Base-by-base conservation (phyloP, 805 yeast genomes). In the Ogataea allantospora region DNA sequence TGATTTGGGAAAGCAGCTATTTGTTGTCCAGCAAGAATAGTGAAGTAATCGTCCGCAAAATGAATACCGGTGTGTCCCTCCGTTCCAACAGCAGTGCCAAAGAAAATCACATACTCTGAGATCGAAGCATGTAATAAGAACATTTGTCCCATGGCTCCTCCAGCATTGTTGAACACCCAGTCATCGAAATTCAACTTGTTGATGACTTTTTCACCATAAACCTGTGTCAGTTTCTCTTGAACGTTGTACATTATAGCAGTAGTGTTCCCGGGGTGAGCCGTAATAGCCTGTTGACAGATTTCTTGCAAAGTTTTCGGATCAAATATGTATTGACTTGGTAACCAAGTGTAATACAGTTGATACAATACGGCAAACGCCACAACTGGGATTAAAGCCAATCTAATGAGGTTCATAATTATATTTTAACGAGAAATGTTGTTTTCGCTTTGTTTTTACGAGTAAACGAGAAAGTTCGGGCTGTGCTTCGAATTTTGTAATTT, bases 111-210 rank as follows among this genome's bases (percentile, higher is more conserved):
- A 60, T 93, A 93, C 66, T 93, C 99, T 6, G 93, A 71, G 53
- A 93, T 71, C 7, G 98, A 93, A 8, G 98, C 97, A 62, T 93
- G 99, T 49, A 91, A 70, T 44, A 93, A 87, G 53, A 87, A 75
- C 98, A 93, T 91, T 38, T 88, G 79, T 16, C 95, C 93, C 99
- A 93, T 93, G 35, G 99, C 98, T 51, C 96, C 96, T 38, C 99
- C 99, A 3, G 99, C 99, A 54, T 87, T 88, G 74, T 93, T 93
- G 76, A 80, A 91, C 35, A 93, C 83, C 98, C 98, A 93, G 48
- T 89, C 91, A 36, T 84, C 83, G 34, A 71, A 68, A 58, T 80
- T 77, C 49, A 83, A 71, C 47, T 78, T 79, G 63, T 86, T 86
- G 63, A 91, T 75, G 49, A 73, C 58, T 6, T 77, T 79, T 3